Percentiles rank a stretch among this genome's conserved stretches.
phyloP scores from a whole-genome alignment of 1,139 yeast genomes.

The Kodamaea derodonti region DNA sequence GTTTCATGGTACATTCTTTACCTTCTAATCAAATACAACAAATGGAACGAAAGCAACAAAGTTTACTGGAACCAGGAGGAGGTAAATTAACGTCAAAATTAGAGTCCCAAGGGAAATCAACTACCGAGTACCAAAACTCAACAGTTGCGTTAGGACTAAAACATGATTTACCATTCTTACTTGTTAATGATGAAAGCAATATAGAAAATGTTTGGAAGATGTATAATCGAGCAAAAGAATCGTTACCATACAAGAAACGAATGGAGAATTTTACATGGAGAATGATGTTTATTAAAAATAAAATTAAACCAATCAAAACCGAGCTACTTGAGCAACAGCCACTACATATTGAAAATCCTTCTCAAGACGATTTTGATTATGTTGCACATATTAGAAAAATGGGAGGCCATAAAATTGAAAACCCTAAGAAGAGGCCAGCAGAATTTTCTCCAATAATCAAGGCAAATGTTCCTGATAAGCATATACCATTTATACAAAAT shows the following conservation, averaged over 20 bases:
- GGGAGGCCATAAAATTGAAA: conserved; percentile 28
- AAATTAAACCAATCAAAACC: conserved; percentile 1
- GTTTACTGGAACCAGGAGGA: not conserved
- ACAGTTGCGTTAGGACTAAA: not conserved
- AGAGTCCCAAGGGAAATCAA: not conserved
- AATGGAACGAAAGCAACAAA: no score
- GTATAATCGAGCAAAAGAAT: conserved; percentile 73
- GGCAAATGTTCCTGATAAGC: conserved; percentile 3
- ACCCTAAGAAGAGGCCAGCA: conserved; percentile 29
- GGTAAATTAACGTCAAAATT: not conserved
- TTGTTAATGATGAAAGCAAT: conserved; percentile 29
- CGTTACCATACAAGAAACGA: conserved; percentile 69
- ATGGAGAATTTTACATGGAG: conserved; percentile 87
- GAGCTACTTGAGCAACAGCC: conserved; percentile 6
- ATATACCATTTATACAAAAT: conserved; percentile 3
- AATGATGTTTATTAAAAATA: conserved; percentile 54
- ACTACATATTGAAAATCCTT: conserved; percentile 19
- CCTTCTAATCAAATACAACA: no score
- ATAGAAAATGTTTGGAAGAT: conserved; percentile 75
- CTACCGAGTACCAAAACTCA: not conserved
- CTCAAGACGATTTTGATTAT: conserved; percentile 58
- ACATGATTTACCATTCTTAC: conserved; percentile 1
- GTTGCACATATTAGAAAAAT: conserved; percentile 62
- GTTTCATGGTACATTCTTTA: no score
- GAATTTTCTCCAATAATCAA: conserved; percentile 29